A percentile compares a stretch with the other conserved stretches of the same genome.
Conservation (phyloP, 1,284 basidiomycete species). For the Apiotrichum montevideense region DNA sequence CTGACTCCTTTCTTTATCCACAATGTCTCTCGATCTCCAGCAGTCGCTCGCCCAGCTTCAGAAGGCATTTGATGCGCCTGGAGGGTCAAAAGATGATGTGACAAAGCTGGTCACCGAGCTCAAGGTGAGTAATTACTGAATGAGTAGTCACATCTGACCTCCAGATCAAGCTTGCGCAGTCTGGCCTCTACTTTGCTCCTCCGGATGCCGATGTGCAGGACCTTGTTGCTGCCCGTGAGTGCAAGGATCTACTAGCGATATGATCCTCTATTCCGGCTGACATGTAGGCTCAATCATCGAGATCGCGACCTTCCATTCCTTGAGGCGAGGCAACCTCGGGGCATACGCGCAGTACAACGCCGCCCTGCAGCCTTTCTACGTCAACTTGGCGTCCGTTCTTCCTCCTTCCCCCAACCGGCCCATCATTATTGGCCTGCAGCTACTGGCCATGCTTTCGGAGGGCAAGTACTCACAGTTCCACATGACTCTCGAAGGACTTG, state of each 20-base stretch:
- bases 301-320: slow-evolving; percentile 88
- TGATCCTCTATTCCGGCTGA: background rate
- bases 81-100: slow-evolving; percentile 23
- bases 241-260: too few relatives aligned
- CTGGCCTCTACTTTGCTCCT: slow-evolving; percentile 46
- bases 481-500: slow-evolving; percentile 92
- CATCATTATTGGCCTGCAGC: slow-evolving; percentile 83
- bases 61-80: slow-evolving; percentile 26
- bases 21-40: slow-evolving; percentile 38
- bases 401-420: slow-evolving; percentile 78
- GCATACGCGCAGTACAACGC: slow-evolving; percentile 94
- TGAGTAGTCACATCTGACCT: background rate
- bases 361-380: slow-evolving; percentile 87
- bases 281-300: slow-evolving; percentile 81
- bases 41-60: slow-evolving; percentile 38
- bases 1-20: background rate
- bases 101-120: slow-evolving; percentile 32
- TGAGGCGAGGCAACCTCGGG: slow-evolving; percentile 77
- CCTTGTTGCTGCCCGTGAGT: slow-evolving; percentile 44
- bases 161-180: slow-evolving; percentile 44
- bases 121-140: slow-evolving; percentile 30
- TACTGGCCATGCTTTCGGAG: slow-evolving; percentile 88
- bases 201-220: slow-evolving; percentile 36
- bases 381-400: slow-evolving; percentile 68
- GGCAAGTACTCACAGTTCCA: slow-evolving; percentile 98